Conservation (phyloP, 1,284 basidiomycete species). For the Apiotrichum siamense region DNA sequence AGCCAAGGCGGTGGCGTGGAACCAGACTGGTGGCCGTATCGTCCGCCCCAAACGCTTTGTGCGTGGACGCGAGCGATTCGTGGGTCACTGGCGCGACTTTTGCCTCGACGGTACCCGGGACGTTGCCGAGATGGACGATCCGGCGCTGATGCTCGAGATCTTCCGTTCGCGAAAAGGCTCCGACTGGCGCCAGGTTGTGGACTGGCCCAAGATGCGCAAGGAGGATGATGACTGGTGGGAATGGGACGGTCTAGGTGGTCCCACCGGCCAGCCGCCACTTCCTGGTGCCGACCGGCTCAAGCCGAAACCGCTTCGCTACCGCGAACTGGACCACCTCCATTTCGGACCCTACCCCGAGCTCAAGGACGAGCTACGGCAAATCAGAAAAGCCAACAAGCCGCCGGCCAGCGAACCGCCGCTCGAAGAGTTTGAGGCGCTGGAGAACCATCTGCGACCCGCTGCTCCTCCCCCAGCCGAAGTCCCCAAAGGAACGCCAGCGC, state of each 20-base stretch:
- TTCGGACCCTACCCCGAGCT: slow-evolving; percentile 35
- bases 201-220: slow-evolving; percentile 34
- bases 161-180: slow-evolving; percentile 6
- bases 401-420: background rate
- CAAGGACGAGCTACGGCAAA: slow-evolving; percentile 20
- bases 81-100: slow-evolving; percentile 44
- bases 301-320: slow-evolving; percentile 20
- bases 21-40: slow-evolving; percentile 40
- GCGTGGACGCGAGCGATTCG: slow-evolving; percentile 40
- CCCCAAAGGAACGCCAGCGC: slow-evolving; percentile 1
- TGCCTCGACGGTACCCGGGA: slow-evolving; percentile 38
- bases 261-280: slow-evolving; percentile 29
- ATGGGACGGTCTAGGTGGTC: slow-evolving; percentile 29
- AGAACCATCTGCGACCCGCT: slow-evolving; percentile 28
- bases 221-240: slow-evolving; percentile 36
- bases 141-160: slow-evolving; percentile 23
- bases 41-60: slow-evolving; percentile 39
- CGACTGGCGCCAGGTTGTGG: slow-evolving; percentile 18
- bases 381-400: background rate
- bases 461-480: background rate
- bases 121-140: slow-evolving; percentile 44
- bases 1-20: slow-evolving; percentile 41
- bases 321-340: slow-evolving; percentile 22
- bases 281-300: slow-evolving; percentile 14
- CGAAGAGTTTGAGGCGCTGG: slow-evolving; percentile 23